These are phyloP conservation scores for Salix udensis DNA, from an alignment of 345 rosid species.

Conservation along the genomic window DNA sequence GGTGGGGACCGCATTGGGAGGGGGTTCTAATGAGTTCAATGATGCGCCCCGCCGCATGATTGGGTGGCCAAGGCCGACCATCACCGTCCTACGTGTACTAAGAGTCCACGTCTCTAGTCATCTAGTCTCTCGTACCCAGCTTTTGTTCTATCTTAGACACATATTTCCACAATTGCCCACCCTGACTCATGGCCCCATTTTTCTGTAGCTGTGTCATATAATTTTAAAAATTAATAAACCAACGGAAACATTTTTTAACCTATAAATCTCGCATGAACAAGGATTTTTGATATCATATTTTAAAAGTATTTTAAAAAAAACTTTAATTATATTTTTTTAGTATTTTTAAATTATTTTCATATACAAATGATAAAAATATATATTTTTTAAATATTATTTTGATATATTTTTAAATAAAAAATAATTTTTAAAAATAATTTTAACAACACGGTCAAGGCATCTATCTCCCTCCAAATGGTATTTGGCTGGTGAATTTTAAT, in stretches of 20 bases:
- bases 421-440: too few species aligned
- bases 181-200: background rate
- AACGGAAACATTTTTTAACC: too few species aligned
- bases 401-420: too few species aligned
- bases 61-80: slow-evolving; percentile 68
- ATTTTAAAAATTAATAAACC: too few species aligned
- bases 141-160: background rate
- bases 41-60: slow-evolving; percentile 78
- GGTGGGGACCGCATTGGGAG: slow-evolving; percentile 35
- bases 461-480: background rate
- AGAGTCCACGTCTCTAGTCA: slow-evolving; percentile 17
- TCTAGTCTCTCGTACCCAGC: background rate
- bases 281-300: too few species aligned
- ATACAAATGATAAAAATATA: rapidly evolving
- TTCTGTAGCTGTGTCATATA: too few species aligned
- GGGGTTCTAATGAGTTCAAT: slow-evolving; percentile 38
- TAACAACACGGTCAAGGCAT: too few species aligned
- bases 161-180: background rate
- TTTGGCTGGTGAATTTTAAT: background rate
- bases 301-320: too few species aligned
- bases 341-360: too few species aligned
- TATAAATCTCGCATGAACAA: background rate
- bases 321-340: too few species aligned
- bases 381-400: too few species aligned
- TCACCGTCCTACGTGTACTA: slow-evolving; percentile 83